Base-by-base conservation (phyloP, 2,329 filamentous ascomycete species). In the Cytospora mali region DNA sequence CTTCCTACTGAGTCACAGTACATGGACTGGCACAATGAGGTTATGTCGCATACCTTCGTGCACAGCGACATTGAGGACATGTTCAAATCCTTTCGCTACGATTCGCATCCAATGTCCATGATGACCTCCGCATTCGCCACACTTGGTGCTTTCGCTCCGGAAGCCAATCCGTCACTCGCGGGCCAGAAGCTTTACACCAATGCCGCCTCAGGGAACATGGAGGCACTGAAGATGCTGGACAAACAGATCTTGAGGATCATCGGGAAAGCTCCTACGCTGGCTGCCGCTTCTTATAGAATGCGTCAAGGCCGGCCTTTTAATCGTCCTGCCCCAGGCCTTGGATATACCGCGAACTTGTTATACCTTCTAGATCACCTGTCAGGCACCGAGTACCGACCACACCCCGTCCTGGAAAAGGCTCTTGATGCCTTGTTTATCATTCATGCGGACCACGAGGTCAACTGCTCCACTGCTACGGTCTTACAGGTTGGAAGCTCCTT, bases 361-460 rank as follows among this genome's bases (percentile, higher is more conserved):
- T 79, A 80, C 57, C 78, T 86, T 70, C 79, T 84, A 56, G 81
- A 84, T 64, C 71, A 83, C 61, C 75, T 83, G 3, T 81, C 81
- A 9, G 75, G 75, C 1, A 68, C 71, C n/a, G 79, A 80, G 28
- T 80, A 80, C 66, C 71, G 71, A 21, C 82, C 83, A 0, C 79
- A 84, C 62, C 77, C 80, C 0, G 76, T 80, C 4, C 72, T 85
- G 9, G 80, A 80, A 55, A 78, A 77, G 66, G 78, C 78, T n/a
- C 72, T 86, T 18, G 81, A 85, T 58, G 76, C 77, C 6, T 76
- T 86, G 3, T 83, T 83, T 68, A 80, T 85, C 59, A 77, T 86
- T 27, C 82, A 84, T 66, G 80, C 82, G 2, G 84, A 87, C 67
- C 84, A 87, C 68, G 84, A 85, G 64, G 81, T 86, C 70, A 84